A percentile compares a stretch with the other conserved stretches of the same genome.
Evolutionary conservation across 176 grass and related monocot genomes (phyloP).

Genomic region (Triticum timopheevii): DNA sequence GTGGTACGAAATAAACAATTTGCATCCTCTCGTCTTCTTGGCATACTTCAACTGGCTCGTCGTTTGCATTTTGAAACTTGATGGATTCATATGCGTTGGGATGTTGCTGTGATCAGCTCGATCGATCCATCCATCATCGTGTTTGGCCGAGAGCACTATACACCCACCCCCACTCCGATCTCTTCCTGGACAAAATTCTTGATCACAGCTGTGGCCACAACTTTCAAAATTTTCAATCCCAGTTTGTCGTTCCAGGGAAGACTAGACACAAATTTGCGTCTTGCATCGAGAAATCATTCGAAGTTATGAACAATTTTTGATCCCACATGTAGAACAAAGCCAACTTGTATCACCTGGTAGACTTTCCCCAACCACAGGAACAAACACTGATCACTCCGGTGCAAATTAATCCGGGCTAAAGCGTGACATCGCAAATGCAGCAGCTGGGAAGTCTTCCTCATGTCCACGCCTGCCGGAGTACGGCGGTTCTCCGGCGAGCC

Average conservation of each 20-base stretch:
- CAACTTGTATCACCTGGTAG: not conserved
- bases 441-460: not conserved
- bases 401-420: not conserved
- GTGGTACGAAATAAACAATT: not conserved
- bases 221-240: not conserved
- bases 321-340: not conserved
- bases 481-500: constrained; percentile 12
- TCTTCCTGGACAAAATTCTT: not conserved
- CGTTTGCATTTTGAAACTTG: not conserved
- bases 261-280: not conserved
- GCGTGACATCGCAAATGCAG: constrained; percentile 26
- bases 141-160: too few relatives aligned
- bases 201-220: not conserved
- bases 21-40: not conserved
- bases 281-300: not conserved
- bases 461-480: not conserved
- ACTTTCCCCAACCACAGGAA: constrained; percentile 22
- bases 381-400: not conserved
- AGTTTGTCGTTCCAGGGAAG: not conserved
- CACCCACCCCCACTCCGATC: not conserved
- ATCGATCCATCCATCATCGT: not conserved
- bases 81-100: not conserved
- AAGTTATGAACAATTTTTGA: not conserved
- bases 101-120: not conserved
- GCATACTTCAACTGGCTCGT: not conserved